Evolutionary conservation across 2,329 filamentous ascomycete species (phyloP).

Genomic region (Talaromyces sp.): DNA sequence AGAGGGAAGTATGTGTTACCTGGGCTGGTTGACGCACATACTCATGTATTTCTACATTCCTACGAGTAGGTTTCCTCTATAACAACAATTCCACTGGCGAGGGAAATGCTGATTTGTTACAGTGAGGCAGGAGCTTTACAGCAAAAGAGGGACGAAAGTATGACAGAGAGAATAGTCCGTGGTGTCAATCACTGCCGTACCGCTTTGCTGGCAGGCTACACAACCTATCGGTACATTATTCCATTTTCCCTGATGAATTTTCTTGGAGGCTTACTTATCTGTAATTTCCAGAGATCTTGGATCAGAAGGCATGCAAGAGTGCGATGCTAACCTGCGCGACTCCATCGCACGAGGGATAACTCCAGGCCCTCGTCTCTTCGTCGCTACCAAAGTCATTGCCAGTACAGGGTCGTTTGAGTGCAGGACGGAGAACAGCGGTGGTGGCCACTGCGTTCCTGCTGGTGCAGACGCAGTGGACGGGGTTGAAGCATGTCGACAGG

Average conservation of each 20-base stretch:
- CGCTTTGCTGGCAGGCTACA: slow-evolving; percentile 54
- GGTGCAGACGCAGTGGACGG: background rate
- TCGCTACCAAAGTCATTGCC: slow-evolving; percentile 42
- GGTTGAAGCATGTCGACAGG: background rate
- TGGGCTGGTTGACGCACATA: slow-evolving; percentile 21
- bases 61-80: background rate
- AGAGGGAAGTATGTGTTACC: slow-evolving; percentile 49
- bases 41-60: slow-evolving; percentile 12
- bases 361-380: slow-evolving; percentile 53
- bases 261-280: too few relatives aligned
- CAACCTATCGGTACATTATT: slow-evolving; percentile 40
- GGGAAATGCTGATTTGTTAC: too few relatives aligned
- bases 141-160: slow-evolving; percentile 53
- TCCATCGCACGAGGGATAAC: slow-evolving; percentile 51
- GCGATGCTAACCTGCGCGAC: slow-evolving; percentile 50
- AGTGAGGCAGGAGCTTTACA: too few relatives aligned
- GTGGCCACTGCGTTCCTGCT: background rate
- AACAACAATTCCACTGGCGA: too few relatives aligned
- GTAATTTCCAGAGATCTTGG: slow-evolving; percentile 43
- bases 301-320: slow-evolving; percentile 47
- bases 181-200: slow-evolving; percentile 49
- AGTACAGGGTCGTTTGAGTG: background rate
- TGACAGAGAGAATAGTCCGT: slow-evolving; percentile 53
- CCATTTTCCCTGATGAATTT: too few relatives aligned
- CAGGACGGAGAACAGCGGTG: background rate